Conservation (phyloP, 2,329 filamentous ascomycete species). For the Bipolaris gigantea region DNA sequence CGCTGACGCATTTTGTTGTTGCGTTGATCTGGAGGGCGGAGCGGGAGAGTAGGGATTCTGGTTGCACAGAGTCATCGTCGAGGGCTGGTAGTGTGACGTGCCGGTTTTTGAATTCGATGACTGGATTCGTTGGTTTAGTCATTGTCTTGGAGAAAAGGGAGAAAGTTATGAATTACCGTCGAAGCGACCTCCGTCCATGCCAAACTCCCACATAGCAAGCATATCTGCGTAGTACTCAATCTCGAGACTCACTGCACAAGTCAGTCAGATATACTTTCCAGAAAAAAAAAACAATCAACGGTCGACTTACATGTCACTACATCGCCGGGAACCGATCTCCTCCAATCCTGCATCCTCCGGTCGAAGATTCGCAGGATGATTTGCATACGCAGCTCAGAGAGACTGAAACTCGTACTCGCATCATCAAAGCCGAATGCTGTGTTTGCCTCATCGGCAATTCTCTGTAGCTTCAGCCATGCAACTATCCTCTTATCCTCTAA, state of each 20-base stretch:
- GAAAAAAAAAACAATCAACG: not conserved
- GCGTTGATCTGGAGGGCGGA: slow-evolving; percentile 42
- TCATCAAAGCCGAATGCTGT: slow-evolving; percentile 45
- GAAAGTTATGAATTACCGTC: slow-evolving; percentile 15
- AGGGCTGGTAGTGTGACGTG: slow-evolving; percentile 39
- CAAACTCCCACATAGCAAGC: slow-evolving; percentile 44
- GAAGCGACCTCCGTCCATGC: slow-evolving; percentile 43
- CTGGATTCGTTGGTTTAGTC: slow-evolving; percentile 6
- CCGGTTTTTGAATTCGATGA: slow-evolving; percentile 40
- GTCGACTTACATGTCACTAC: slow-evolving; percentile 32
- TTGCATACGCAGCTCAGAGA: slow-evolving; percentile 41
- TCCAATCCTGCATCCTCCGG: slow-evolving; percentile 42
- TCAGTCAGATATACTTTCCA: not conserved
- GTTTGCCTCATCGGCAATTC: slow-evolving; percentile 43
- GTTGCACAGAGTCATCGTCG: slow-evolving; percentile 38
- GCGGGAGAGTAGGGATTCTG: slow-evolving; percentile 37
- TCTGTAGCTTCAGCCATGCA: slow-evolving; percentile 39
- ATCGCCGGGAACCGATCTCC: slow-evolving; percentile 33
- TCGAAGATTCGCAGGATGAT: slow-evolving; percentile 43
- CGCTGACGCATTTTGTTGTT: slow-evolving; percentile 39
- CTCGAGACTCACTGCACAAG: slow-evolving; percentile 19
- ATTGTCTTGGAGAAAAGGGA: not conserved
- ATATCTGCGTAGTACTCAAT: slow-evolving; percentile 40
- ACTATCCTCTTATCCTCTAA: slow-evolving; percentile 36
- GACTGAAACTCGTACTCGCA: slow-evolving; percentile 42